These are phyloP conservation scores for Leccinellum rugosiceps DNA, from an alignment of 768 basidiomycete genomes.

Conservation along the genomic window DNA sequence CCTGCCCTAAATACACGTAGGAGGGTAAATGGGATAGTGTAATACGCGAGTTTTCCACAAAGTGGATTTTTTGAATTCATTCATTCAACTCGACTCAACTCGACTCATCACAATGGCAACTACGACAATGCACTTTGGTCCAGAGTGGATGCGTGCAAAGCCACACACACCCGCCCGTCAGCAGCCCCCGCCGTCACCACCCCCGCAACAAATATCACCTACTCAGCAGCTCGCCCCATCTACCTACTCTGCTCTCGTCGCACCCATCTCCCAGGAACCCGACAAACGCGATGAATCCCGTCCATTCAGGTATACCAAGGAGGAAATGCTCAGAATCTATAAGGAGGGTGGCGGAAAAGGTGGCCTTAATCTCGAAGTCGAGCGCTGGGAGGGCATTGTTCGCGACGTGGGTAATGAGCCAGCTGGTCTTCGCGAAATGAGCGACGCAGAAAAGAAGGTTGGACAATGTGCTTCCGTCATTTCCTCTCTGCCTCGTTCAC, in stretches of 20 bases:
- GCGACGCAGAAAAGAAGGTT: conserved; percentile 87
- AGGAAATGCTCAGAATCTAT: conserved; percentile 81
- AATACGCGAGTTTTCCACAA: conserved; percentile 26
- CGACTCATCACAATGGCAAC: conserved; percentile 39
- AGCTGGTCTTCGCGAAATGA: conserved; percentile 72
- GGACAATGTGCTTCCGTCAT: conserved; percentile 17
- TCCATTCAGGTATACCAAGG: conserved; percentile 86
- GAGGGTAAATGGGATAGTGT: conserved; percentile 7
- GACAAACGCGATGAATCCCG: conserved; percentile 63
- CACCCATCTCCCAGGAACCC: conserved; percentile 42
- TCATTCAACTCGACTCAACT: not conserved
- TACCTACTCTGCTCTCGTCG: conserved; percentile 63
- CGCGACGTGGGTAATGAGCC: conserved; percentile 74
- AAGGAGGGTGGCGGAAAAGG: conserved; percentile 73
- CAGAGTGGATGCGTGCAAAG: conserved; percentile 91
- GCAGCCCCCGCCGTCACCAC: conserved; percentile 59
- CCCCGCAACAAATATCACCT: conserved; percentile 41
- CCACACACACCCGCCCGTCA: conserved; percentile 52
- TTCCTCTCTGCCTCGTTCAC: conserved; percentile 15
- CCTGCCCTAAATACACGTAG: conserved; percentile 32
- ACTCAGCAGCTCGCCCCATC: conserved; percentile 57
- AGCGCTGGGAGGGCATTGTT: conserved; percentile 87
- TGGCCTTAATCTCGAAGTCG: conserved; percentile 79
- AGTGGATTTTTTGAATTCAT: conserved; percentile 11
- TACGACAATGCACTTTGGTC: conserved; percentile 84